Percentiles rank a stretch among this genome's conserved stretches.
phyloP scores from a whole-genome alignment of 495 filamentous ascomycete species.

The Penicillium goetzii region DNA sequence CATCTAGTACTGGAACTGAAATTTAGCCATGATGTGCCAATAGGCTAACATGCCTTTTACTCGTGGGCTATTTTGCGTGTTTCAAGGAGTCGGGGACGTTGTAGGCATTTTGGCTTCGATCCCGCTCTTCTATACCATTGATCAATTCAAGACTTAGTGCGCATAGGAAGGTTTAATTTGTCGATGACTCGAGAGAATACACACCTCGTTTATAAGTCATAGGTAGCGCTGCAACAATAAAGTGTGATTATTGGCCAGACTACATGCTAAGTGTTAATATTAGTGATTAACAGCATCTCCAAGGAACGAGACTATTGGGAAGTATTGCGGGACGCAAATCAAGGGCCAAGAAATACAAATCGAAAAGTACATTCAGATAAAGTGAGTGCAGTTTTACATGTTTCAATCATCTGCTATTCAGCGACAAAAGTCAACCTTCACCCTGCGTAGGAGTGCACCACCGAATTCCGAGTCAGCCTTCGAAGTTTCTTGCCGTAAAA shows the following conservation, averaged over 20 bases:
- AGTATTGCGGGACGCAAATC: not conserved
- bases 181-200: not conserved
- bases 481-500: constrained; percentile 31
- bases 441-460: constrained; percentile 9
- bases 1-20: not conserved
- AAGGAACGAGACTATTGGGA: not conserved
- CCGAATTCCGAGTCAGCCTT: constrained; percentile 16
- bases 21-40: not conserved
- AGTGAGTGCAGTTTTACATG: too few species aligned
- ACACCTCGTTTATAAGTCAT: too few species aligned
- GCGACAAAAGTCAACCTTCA: not conserved
- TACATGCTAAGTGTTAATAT: too few species aligned
- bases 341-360: not conserved
- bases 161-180: not conserved
- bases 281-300: too few species aligned
- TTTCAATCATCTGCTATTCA: not conserved
- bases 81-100: not conserved
- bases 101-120: not conserved
- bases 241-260: not conserved
- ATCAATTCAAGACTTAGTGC: too few species aligned
- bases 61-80: not conserved
- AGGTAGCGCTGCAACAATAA: too few species aligned
- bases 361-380: too few species aligned
- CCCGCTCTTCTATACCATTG: too few species aligned
- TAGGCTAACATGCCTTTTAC: not conserved